A percentile compares a stretch with the other conserved stretches of the same genome.
Evolutionary conservation across 805 yeast species (phyloP).

Genomic region (Hanseniaspora pseudoguilliermondii): DNA sequence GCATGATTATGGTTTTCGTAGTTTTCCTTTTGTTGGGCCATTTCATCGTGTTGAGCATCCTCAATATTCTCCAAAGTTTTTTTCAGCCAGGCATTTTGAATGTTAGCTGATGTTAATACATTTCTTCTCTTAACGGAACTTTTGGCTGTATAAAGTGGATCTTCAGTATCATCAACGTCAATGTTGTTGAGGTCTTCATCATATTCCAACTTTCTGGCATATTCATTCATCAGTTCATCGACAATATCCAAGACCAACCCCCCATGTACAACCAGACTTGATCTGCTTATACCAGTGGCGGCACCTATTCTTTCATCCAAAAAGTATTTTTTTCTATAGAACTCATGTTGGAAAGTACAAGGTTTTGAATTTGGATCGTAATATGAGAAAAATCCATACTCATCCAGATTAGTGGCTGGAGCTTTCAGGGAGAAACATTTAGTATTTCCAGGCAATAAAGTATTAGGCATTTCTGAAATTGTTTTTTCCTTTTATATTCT

Average conservation of each 20-base stretch:
- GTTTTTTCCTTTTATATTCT: neutral
- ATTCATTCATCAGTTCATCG: slow-evolving; percentile 28
- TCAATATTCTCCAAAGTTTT: slow-evolving; percentile 1
- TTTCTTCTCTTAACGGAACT: neutral
- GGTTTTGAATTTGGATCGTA: slow-evolving; percentile 9
- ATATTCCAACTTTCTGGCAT: neutral
- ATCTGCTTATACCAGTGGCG: slow-evolving; percentile 43
- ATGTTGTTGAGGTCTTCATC: slow-evolving; percentile 17
- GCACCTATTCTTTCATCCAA: slow-evolving; percentile 59
- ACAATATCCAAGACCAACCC: slow-evolving; percentile 38
- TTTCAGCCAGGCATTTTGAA: slow-evolving; percentile 12
- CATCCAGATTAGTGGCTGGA: slow-evolving; percentile 32
- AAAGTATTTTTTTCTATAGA: slow-evolving; percentile 34
- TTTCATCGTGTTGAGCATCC: neutral
- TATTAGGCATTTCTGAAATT: slow-evolving; percentile 34
- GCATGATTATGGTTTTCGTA: slow-evolving; percentile 9
- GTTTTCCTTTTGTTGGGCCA: neutral
- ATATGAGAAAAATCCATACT: slow-evolving; percentile 13
- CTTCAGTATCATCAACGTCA: slow-evolving; percentile 18
- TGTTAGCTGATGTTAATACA: slow-evolving; percentile 7
- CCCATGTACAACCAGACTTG: slow-evolving; percentile 54
- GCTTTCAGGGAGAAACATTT: slow-evolving; percentile 43
- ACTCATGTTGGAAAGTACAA: slow-evolving; percentile 6
- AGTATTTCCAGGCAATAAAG: slow-evolving; percentile 52
- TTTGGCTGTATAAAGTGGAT: neutral